Percentiles rank a stretch among this genome's conserved stretches.
Evolutionary conservation across 116 monocot genomes (phyloP).

Genomic region (Trichopus zeylanicus): DNA sequence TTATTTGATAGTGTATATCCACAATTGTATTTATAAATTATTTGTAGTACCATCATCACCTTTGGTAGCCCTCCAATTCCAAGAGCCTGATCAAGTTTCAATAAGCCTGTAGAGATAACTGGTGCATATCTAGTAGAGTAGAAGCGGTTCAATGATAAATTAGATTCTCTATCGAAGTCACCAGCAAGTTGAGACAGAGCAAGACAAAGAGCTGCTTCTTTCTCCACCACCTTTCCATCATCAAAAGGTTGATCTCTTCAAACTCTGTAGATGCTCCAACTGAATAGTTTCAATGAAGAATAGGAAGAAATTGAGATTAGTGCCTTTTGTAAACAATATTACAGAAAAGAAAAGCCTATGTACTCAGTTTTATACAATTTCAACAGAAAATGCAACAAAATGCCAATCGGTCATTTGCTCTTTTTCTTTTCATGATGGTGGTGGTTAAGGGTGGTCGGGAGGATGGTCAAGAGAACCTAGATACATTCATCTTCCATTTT

Average conservation of each 20-base stretch:
- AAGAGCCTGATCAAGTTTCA: slow-evolving; percentile 88
- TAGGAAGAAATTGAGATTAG: background rate
- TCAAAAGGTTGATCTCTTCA: slow-evolving; percentile 53
- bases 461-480: too few relatives aligned
- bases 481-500: too few relatives aligned
- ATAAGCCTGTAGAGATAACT: slow-evolving; percentile 71
- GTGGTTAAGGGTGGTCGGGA: too few relatives aligned
- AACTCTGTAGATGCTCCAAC: slow-evolving; percentile 47
- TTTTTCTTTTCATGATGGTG: too few relatives aligned
- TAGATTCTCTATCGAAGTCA: slow-evolving; percentile 78
- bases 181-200: slow-evolving; percentile 70
- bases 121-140: slow-evolving; percentile 32
- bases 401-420: too few relatives aligned
- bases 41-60: too few relatives aligned
- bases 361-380: too few relatives aligned
- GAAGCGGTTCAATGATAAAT: slow-evolving; percentile 60
- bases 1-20: too few relatives aligned
- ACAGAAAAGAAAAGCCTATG: too few relatives aligned
- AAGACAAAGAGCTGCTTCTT: slow-evolving; percentile 51
- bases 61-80: slow-evolving; percentile 91
- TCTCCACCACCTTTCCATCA: slow-evolving; percentile 28
- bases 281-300: slow-evolving; percentile 12
- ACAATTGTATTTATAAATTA: too few relatives aligned
- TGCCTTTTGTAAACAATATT: background rate
- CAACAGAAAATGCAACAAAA: too few relatives aligned